A percentile compares a stretch with the other conserved stretches of the same genome.
Conservation (phyloP, 139 green algal species). For the Chlorella sp. region DNA sequence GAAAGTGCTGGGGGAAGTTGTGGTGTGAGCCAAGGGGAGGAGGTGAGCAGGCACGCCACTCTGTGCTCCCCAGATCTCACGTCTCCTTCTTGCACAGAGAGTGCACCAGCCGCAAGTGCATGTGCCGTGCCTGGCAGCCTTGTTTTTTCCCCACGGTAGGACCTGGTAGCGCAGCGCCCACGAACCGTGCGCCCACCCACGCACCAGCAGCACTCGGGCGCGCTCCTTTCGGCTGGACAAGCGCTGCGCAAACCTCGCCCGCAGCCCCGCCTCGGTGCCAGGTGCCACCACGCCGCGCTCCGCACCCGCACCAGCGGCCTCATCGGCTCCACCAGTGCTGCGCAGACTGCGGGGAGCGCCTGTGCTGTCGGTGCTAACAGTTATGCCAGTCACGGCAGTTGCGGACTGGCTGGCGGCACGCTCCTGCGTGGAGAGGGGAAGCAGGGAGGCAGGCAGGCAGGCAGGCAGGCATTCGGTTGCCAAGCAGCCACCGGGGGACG, state of each 20-base stretch:
- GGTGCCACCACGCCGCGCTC: too few species aligned
- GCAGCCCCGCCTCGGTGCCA: too few species aligned
- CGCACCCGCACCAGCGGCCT: too few species aligned
- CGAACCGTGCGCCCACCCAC: background rate
- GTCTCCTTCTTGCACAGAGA: too few species aligned
- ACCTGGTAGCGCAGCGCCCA: background rate
- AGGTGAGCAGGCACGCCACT: too few species aligned
- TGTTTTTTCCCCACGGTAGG: too few species aligned
- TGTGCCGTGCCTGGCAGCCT: too few species aligned
- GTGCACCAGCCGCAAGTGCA: too few species aligned
- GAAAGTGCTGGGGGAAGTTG: too few species aligned
- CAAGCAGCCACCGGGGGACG: background rate
- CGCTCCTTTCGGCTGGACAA: constrained; percentile 9
- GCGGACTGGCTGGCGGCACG: background rate
- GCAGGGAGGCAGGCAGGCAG: background rate
- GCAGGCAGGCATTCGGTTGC: background rate
- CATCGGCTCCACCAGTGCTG: too few species aligned
- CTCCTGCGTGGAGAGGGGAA: background rate
- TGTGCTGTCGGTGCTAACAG: too few species aligned
- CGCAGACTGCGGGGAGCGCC: background rate
- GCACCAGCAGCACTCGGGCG: background rate
- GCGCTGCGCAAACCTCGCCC: background rate
- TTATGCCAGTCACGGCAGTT: background rate
- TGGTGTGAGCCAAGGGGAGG: background rate
- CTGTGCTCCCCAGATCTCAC: too few species aligned